Base-by-base conservation (phyloP, 208 protist genomes). In the Herpetomonas samuelpessoai region DNA sequence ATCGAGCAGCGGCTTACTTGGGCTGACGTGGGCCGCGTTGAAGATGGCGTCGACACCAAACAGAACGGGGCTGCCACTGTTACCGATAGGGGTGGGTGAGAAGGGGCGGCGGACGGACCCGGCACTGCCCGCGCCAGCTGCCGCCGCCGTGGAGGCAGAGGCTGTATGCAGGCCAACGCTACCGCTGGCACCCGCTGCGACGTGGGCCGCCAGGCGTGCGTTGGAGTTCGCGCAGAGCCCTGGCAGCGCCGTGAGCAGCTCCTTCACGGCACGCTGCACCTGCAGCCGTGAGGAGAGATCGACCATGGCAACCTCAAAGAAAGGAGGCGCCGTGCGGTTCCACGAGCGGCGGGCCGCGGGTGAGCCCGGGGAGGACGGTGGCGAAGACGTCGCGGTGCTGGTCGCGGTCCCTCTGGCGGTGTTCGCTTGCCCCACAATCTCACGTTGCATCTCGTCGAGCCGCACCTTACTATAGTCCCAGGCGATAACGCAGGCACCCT, bases 381-480 rank as follows among this genome's bases (percentile, higher is more conserved):
- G 48, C 21, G 58, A 18, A 22, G 25, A 47, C 24, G 35, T 6
- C 35, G 9, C 9, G 35, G 9, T 14, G 35, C 29, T 22, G 31
- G 14, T n/a, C 9, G 25, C 47, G 9, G 58, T 53, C 31, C 30
- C 24, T 16, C 24, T 45, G 19, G 35, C 24, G 21, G 39, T 39
- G 35, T 7, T 25, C 27, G 31, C 18, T 26, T 7, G 55, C 24
- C 52, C 50, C 30, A 53, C 55, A 19, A 76, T 71, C 9, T 83
- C 80, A 4, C 50, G 29, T 28, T 69, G 55, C 38, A 91, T 63
- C 28, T 86, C 68, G 6, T 83, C 69, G 18, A 91, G 65, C 29
- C 75, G 75, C 10, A 66, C 56, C 29, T 76, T 78, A 27, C 62
- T 74, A 27, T 68, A 59, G 47, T 91, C 84, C 84, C 80, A 91